Percentiles rank a stretch among this genome's conserved stretches.
phyloP scores from a whole-genome alignment of 805 yeast species.

The Saccharomycopsis sp. region DNA sequence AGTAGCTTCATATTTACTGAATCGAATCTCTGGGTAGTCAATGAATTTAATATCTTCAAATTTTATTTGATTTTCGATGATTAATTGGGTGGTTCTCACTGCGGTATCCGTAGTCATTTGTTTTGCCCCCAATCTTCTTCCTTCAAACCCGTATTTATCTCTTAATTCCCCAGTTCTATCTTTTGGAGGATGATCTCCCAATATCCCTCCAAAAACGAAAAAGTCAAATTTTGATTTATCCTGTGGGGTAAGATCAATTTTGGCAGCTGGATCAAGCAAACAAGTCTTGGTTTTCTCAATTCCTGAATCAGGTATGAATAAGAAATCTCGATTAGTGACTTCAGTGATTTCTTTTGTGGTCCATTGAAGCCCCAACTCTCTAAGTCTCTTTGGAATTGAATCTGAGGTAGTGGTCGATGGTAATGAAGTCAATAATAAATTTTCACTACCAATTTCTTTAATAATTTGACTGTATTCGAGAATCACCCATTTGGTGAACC shows the following conservation, averaged over 20 bases:
- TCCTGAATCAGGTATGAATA: slow-evolving; percentile 35
- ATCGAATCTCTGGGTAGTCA: slow-evolving; percentile 91
- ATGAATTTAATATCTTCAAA: slow-evolving; percentile 77
- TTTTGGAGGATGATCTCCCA: slow-evolving; percentile 87
- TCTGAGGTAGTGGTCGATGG: slow-evolving; percentile 52
- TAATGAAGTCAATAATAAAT: slow-evolving; percentile 69
- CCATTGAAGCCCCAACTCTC: slow-evolving; percentile 67
- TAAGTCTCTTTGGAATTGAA: slow-evolving; percentile 57
- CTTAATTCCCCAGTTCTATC: slow-evolving; percentile 91
- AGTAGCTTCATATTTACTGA: slow-evolving; percentile 81
- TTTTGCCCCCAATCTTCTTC: slow-evolving; percentile 77
- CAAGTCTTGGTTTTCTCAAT: slow-evolving; percentile 51
- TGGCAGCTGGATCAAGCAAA: slow-evolving; percentile 84
- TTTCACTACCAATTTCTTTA: slow-evolving; percentile 71
- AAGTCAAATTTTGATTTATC: slow-evolving; percentile 68
- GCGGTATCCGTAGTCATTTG: slow-evolving; percentile 99
- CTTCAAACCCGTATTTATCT: slow-evolving; percentile 71
- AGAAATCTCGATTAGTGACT: slow-evolving; percentile 26
- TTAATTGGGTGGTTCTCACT: slow-evolving; percentile 79
- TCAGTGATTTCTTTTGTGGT: slow-evolving; percentile 66
- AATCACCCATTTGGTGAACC: slow-evolving; percentile 93
- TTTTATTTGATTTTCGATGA: slow-evolving; percentile 47
- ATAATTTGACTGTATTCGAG: slow-evolving; percentile 81
- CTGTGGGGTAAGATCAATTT: slow-evolving; percentile 59
- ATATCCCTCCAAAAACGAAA: slow-evolving; percentile 93